Conservation (phyloP, 2,329 filamentous ascomycete species). For the Fusarium albidum region DNA sequence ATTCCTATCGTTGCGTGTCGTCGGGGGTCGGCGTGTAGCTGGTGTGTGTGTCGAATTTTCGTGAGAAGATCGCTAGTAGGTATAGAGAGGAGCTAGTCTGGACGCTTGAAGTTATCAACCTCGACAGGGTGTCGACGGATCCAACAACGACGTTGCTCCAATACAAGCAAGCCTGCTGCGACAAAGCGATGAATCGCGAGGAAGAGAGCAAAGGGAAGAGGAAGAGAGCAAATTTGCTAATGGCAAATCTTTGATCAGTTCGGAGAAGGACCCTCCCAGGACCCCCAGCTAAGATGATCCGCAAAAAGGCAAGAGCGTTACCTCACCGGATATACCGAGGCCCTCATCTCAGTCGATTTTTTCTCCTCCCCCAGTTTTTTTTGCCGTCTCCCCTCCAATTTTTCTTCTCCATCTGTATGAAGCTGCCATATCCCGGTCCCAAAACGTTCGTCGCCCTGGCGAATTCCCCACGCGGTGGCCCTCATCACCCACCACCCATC, state of each 20-base stretch:
- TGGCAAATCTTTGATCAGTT: conserved; percentile 31
- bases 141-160: conserved; percentile 17
- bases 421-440: conserved; percentile 18
- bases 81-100: not conserved
- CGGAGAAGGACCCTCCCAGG: conserved; percentile 15
- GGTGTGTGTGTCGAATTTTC: conserved; percentile 7
- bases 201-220: conserved; percentile 12
- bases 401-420: conserved; percentile 5
- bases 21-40: conserved; percentile 1
- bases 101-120: conserved; percentile 9
- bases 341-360: conserved; percentile 24
- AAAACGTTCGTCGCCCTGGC: conserved; percentile 23
- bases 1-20: conserved; percentile 3
- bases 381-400: conserved; percentile 3
- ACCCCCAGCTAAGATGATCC: conserved; percentile 18
- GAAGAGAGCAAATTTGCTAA: conserved; percentile 30
- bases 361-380: conserved; percentile 24
- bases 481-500: conserved; percentile 20
- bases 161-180: conserved; percentile 13
- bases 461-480: conserved; percentile 24
- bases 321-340: conserved; percentile 28
- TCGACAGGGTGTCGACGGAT: conserved; percentile 10
- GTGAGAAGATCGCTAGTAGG: conserved; percentile 2
- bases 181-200: conserved; percentile 11
- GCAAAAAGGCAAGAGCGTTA: conserved; percentile 29